phyloP scores from a whole-genome alignment of 2,329 filamentous ascomycete genomes.

The Aspergillus pseudoterreus region DNA sequence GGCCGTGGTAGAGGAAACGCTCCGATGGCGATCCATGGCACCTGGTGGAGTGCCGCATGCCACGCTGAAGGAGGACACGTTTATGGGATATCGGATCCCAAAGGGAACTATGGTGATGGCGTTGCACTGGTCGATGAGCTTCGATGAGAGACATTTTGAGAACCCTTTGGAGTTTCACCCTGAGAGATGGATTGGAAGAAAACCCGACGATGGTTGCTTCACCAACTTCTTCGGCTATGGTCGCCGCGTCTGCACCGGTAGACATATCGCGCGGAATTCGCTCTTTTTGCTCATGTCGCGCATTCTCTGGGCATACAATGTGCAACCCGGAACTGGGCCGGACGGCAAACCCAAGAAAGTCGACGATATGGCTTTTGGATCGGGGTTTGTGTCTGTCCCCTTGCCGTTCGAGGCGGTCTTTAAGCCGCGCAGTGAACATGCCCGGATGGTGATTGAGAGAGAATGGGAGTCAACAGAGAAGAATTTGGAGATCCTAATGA shows the following conservation, averaged over 20 bases:
- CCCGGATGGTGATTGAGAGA: conserved; percentile 16
- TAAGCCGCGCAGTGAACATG: conserved; percentile 18
- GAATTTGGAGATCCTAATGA: conserved; percentile 14
- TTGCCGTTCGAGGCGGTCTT: conserved; percentile 25
- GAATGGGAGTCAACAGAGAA: conserved; percentile 19
- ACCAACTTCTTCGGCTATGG: conserved; percentile 57
- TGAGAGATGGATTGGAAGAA: conserved; percentile 34
- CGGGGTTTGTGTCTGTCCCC: conserved; percentile 20
- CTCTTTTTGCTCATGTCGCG: conserved; percentile 55
- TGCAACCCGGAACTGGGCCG: conserved; percentile 6
- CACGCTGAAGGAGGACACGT: conserved; percentile 44
- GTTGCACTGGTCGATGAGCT: conserved; percentile 42
- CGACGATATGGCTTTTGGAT: conserved; percentile 20
- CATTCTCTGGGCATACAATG: conserved; percentile 46
- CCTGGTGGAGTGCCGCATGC: conserved; percentile 47
- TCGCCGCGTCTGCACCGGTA: conserved; percentile 45
- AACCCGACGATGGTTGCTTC: conserved; percentile 46
- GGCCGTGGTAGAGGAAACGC: conserved; percentile 26
- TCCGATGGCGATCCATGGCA: conserved; percentile 32
- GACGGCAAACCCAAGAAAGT: conserved; percentile 22
- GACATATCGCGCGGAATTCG: conserved; percentile 30
- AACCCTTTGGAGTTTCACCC: conserved; percentile 39
- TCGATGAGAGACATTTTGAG: conserved; percentile 36
- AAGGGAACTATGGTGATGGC: conserved; percentile 44
- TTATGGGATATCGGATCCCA: conserved; percentile 48